Conservation (phyloP, 768 basidiomycete species). For the Leccinellum luteum region DNA sequence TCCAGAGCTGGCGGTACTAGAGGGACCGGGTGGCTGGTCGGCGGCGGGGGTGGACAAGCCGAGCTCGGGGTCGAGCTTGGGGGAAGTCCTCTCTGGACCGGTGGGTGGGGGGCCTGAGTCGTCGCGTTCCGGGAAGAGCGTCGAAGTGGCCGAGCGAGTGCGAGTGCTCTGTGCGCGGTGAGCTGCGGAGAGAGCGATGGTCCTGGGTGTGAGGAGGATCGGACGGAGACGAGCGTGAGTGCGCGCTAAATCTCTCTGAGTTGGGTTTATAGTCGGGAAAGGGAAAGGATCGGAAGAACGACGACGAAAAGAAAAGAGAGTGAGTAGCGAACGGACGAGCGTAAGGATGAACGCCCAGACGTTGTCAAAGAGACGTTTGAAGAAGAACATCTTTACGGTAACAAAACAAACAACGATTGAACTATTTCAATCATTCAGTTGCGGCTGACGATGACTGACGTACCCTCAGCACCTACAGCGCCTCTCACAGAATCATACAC, state of each 20-base stretch:
- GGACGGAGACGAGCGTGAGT: slow-evolving; percentile 19
- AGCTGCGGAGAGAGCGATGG: neutral
- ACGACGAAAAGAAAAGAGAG: slow-evolving; percentile 17
- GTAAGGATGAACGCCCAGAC: slow-evolving; percentile 26
- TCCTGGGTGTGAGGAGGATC: slow-evolving; percentile 17
- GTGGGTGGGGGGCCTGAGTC: neutral
- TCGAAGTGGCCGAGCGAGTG: slow-evolving; percentile 13
- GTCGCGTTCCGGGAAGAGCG: slow-evolving; percentile 2
- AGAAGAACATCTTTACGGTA: too few species aligned
- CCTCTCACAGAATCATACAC: slow-evolving; percentile 72
- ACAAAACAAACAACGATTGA: too few species aligned
- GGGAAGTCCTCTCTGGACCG: slow-evolving; percentile 14
- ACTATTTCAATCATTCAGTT: too few species aligned
- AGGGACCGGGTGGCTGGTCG: neutral
- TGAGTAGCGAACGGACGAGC: slow-evolving; percentile 28
- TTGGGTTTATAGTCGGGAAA: slow-evolving; percentile 5
- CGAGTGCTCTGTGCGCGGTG: slow-evolving; percentile 7
- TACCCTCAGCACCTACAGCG: slow-evolving; percentile 59
- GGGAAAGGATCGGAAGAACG: slow-evolving; percentile 10
- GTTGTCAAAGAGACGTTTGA: slow-evolving; percentile 10
- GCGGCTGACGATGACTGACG: slow-evolving; percentile 4
- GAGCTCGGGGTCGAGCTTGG: slow-evolving; percentile 20
- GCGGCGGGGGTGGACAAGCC: slow-evolving; percentile 8
- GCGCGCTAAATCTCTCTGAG: slow-evolving; percentile 7
- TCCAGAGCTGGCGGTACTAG: neutral